Evolutionary conservation across 169 alveolate genomes (phyloP).

Genomic region (Babesia ovata): DNA sequence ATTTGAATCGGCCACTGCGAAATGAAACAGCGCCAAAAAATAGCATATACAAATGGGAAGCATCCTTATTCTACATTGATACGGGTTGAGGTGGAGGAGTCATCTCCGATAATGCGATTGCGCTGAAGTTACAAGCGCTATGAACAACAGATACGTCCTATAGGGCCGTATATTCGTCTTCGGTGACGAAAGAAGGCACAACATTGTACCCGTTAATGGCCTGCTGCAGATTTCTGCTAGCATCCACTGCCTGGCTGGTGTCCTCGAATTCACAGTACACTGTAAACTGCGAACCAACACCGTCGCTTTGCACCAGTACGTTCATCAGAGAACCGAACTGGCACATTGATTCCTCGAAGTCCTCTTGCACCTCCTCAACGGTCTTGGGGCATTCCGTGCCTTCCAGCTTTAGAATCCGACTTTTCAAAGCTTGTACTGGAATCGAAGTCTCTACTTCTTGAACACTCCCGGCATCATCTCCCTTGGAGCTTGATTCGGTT

Average conservation of each 20-base stretch:
- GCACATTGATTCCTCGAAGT: slow-evolving; percentile 43
- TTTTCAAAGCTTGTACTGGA: not conserved
- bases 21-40: no score
- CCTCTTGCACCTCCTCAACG: slow-evolving; percentile 32
- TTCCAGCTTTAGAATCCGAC: slow-evolving; percentile 11
- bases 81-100: no score
- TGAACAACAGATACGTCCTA: not conserved
- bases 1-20: no score
- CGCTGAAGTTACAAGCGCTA: no score
- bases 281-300: not conserved
- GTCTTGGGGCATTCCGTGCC: not conserved
- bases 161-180: slow-evolving; percentile 14
- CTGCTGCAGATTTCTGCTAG: not conserved
- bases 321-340: slow-evolving; percentile 58
- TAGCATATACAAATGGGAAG: no score
- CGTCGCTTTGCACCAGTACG: not conserved
- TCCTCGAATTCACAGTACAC: slow-evolving; percentile 61
- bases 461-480: not conserved
- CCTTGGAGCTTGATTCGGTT: slow-evolving; percentile 2
- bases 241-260: slow-evolving; percentile 40
- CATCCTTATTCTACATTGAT: no score
- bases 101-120: no score
- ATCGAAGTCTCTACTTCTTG: no score
- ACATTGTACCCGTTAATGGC: slow-evolving; percentile 2
- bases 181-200: slow-evolving; percentile 12